Percentiles rank a stretch among this genome's conserved stretches.
phyloP scores from a whole-genome alignment of 768 basidiomycete species.

The Rickenella mellea region DNA sequence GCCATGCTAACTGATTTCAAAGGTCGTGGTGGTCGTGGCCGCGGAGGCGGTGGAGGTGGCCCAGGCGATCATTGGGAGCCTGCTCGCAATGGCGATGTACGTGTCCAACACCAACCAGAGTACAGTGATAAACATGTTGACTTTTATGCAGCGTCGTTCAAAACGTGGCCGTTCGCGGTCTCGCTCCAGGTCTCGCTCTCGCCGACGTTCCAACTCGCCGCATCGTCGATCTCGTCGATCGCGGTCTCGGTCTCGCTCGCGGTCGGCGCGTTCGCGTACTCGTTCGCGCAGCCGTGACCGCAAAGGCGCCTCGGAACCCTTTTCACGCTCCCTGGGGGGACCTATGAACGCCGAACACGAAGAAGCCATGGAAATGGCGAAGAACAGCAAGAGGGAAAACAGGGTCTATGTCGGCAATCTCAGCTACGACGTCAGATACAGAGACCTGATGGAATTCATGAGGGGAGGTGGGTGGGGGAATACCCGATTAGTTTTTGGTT shows the following conservation, averaged over 20 bases:
- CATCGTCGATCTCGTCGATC: constrained; percentile 53
- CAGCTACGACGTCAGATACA: constrained; percentile 97
- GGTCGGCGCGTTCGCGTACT: constrained; percentile 45
- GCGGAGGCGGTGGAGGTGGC: constrained; percentile 29
- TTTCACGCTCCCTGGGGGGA: constrained; percentile 74
- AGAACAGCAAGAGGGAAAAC: constrained; percentile 95
- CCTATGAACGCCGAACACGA: constrained; percentile 88
- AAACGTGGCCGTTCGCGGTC: constrained; percentile 65
- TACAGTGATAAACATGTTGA: neutral
- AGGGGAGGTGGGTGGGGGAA: constrained; percentile 97
- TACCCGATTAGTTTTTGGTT: constrained; percentile 51
- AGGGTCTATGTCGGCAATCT: constrained; percentile 98
- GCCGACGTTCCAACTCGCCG: constrained; percentile 59
- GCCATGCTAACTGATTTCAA: neutral
- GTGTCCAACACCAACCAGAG: constrained; percentile 14
- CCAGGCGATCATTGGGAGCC: constrained; percentile 79
- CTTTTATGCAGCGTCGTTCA: neutral
- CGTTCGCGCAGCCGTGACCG: constrained; percentile 40
- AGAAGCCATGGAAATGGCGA: constrained; percentile 92
- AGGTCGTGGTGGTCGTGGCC: constrained; percentile 27
- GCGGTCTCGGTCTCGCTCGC: constrained; percentile 45
- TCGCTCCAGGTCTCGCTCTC: constrained; percentile 59
- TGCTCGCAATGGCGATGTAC: constrained; percentile 64
- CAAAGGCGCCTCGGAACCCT: constrained; percentile 51
- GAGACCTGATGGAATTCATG: constrained; percentile 99